Conservation (phyloP, 2,329 filamentous ascomycete species). For the Penicillium griseofulvum region DNA sequence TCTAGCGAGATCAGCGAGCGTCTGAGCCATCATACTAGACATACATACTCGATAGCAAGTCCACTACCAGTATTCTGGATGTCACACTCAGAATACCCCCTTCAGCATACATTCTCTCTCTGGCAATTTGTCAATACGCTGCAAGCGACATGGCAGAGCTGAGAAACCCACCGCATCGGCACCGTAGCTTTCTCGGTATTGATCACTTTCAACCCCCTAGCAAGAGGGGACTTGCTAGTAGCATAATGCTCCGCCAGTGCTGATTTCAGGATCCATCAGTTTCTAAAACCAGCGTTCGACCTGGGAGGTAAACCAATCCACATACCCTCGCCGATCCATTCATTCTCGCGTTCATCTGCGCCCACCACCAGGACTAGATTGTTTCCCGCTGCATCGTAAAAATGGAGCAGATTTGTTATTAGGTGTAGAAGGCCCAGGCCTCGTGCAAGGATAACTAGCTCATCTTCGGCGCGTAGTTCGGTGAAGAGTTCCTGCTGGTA, state of each 20-base stretch:
- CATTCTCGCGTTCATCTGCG: constrained; percentile 89
- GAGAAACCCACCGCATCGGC: constrained; percentile 53
- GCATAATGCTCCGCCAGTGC: constrained; percentile 92
- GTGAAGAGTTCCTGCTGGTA: constrained; percentile 96
- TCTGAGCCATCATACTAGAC: background rate
- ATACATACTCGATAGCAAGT: constrained; percentile 69
- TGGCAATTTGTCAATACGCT: constrained; percentile 28
- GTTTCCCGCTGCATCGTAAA: constrained; percentile 92
- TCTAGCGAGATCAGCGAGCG: constrained; percentile 27
- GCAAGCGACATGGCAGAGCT: background rate
- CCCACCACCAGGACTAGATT: constrained; percentile 87
- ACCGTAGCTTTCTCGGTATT: constrained; percentile 94
- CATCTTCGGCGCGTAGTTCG: constrained; percentile 85
- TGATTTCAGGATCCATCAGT: constrained; percentile 19
- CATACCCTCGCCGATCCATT: constrained; percentile 82
- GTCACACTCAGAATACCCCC: constrained; percentile 96
- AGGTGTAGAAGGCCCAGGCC: constrained; percentile 89
- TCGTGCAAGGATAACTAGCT: constrained; percentile 85
- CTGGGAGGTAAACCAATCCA: background rate
- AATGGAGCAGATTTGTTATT: constrained; percentile 92
- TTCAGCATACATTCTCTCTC: constrained; percentile 86
- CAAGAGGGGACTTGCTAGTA: constrained; percentile 76
- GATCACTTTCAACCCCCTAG: constrained; percentile 82
- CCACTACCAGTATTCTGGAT: constrained; percentile 89
- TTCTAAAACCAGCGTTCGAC: background rate